Evolutionary conservation across 345 rosid species (phyloP).

Genomic region (Citrus hindsii): DNA sequence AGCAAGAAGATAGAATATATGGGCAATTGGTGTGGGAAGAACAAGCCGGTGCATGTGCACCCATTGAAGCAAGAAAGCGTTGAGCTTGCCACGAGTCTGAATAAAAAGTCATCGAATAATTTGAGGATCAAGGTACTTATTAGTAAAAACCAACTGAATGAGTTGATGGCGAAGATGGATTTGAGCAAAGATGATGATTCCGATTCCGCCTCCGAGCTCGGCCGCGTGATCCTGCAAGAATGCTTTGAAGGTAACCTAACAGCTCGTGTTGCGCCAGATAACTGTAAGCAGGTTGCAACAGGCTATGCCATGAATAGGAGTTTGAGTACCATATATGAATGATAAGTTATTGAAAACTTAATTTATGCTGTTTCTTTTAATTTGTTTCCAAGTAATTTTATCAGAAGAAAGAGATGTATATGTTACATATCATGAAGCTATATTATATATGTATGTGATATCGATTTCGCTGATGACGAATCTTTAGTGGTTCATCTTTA

Average conservation of each 20-base stretch:
- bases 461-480: neutral
- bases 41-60: constrained; percentile 7
- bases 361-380: too few relatives aligned
- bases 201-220: constrained; percentile 6
- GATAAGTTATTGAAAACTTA: neutral
- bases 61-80: neutral
- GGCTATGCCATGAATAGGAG: neutral
- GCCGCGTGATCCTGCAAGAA: constrained; percentile 19
- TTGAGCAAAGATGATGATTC: neutral
- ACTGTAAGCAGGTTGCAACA: neutral
- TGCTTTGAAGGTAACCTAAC: constrained; percentile 22
- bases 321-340: constrained; percentile 19
- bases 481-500: neutral
- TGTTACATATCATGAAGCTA: neutral
- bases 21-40: constrained; percentile 22
- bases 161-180: constrained; percentile 16
- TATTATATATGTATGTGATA: too few relatives aligned
- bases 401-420: neutral
- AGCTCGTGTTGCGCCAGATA: constrained; percentile 3
- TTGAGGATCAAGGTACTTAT: constrained; percentile 23
- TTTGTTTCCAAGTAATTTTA: neutral
- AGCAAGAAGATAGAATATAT: neutral
- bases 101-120: neutral
- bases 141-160: constrained; percentile 13
- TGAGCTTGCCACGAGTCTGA: neutral